Evolutionary conservation across 768 basidiomycete genomes (phyloP), one percentile per base, ranked within the genome.

Genomic region (Sporobolomyces phaffii): DNA sequence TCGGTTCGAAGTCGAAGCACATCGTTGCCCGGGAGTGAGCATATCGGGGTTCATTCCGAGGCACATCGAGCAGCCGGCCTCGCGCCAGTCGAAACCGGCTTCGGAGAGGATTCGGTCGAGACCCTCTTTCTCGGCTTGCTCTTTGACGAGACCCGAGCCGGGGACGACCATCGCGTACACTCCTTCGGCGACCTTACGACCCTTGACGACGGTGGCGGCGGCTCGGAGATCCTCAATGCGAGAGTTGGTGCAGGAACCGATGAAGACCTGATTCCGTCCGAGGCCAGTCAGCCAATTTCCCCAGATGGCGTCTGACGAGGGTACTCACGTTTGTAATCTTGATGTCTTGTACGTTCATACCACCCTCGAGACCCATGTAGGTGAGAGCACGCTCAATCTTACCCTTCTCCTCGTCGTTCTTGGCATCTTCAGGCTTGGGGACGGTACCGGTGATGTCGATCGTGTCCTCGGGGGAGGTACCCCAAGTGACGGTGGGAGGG

Each of bases 11-110:
- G 91, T 93, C 72, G 89, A 90, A 14, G 91, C 91, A 74, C 91
- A 93, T 48, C 91, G 86, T 75, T 83, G 80, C 60, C 87, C 86
- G 3, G 90, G 89, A 22, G 83, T 82, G 54, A 94, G 81, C 75
- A 91, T 89, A 78, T 94, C 91, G 17, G 90, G 89, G 78, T 94
- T 94, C 91, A 94, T 94, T 45, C 90, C 91, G 72, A 94, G 78
- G 79, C 91, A 94, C 91, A 94, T 94, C 20, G 91, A 94, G 76
- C 91, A 94, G 38, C 91, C 91, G 36, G 91, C 91, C 78, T 94
- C 91, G 57, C 91, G 84, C 91, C 91, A 93, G 75, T 94, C 91
- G 75, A 92, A 94, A 36, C 91, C 91, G 40, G 91, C 91, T 48
- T 87, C 86, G 76, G 86, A 89, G 81, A 94, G 90, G 72, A 93